Percentiles rank a stretch among this genome's conserved stretches.
Conservation (phyloP, 257 asterid species). For the Eucommia ulmoides region DNA sequence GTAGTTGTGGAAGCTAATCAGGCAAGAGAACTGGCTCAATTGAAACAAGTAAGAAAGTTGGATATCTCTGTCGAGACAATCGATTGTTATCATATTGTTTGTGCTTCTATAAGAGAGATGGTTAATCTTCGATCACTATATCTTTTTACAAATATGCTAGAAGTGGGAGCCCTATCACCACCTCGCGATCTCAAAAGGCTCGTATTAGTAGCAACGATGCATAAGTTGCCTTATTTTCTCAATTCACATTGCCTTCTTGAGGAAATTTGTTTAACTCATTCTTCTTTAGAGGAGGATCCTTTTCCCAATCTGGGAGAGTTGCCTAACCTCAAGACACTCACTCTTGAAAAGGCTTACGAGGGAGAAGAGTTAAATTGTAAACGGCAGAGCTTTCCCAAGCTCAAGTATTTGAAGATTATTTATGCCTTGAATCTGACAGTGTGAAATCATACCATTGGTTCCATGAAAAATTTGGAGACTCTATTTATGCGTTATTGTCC, state of each 20-base stretch:
- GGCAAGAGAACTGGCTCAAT: not conserved
- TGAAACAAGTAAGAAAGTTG: not conserved
- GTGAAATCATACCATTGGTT: not conserved
- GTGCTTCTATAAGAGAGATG: not conserved
- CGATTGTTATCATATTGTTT: not conserved
- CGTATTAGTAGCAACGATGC: not conserved
- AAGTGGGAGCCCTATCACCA: not conserved
- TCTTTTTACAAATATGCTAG: not conserved
- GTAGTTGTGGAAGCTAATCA: not conserved
- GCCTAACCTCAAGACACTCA: not conserved
- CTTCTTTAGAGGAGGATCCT: not conserved
- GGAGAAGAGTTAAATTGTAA: not conserved
- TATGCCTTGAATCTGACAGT: not conserved
- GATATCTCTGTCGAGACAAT: not conserved
- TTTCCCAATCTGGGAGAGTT: not conserved
- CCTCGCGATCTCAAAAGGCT: not conserved
- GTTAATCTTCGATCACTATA: not conserved
- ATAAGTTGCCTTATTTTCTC: not conserved
- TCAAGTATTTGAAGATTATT: not conserved
- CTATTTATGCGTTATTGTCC: not conserved
- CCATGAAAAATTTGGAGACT: not conserved
- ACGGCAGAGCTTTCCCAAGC: not conserved
- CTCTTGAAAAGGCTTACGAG: not conserved
- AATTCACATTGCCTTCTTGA: not conserved
- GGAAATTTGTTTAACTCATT: too few relatives aligned